Percentiles rank a stretch among this genome's conserved stretches.
These are phyloP conservation scores for Nemania sp. DNA, from an alignment of 2,329 filamentous ascomycete species.

Conservation along the genomic window DNA sequence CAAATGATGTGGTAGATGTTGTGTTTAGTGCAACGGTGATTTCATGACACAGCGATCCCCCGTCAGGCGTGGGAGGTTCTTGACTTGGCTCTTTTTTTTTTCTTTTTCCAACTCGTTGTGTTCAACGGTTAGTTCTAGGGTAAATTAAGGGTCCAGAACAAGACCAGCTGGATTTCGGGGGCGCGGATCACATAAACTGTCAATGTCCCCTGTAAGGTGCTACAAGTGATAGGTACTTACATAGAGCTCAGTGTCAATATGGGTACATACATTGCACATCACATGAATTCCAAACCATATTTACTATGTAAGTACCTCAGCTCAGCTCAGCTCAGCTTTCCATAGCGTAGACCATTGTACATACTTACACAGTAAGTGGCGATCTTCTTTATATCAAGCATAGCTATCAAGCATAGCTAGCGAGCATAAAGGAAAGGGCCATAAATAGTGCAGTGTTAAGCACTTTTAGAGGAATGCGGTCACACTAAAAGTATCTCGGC, in stretches of 20 bases:
- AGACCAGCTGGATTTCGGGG: neutral
- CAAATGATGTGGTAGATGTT: neutral
- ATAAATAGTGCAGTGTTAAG: too few species aligned
- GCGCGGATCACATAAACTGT: neutral
- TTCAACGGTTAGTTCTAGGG: neutral
- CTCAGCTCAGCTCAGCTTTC: too few species aligned
- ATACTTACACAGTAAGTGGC: too few species aligned
- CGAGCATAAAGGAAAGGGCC: neutral
- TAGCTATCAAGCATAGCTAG: neutral
- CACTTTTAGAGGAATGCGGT: neutral
- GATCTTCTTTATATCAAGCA: too few species aligned
- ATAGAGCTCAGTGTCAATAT: neutral
- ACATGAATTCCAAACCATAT: neutral
- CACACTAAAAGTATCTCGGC: neutral
- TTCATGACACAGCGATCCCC: neutral
- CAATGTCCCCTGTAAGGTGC: neutral
- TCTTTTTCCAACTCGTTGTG: neutral
- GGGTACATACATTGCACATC: neutral
- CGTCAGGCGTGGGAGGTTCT: neutral
- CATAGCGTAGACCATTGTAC: too few species aligned
- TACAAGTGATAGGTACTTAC: neutral
- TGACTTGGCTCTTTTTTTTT: neutral
- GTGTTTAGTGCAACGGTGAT: neutral
- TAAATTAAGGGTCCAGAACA: slow-evolving; percentile 3
- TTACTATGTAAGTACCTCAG: too few species aligned